Evolutionary conservation across 257 asterid species (phyloP).

Genomic region (Solanum acaule): DNA sequence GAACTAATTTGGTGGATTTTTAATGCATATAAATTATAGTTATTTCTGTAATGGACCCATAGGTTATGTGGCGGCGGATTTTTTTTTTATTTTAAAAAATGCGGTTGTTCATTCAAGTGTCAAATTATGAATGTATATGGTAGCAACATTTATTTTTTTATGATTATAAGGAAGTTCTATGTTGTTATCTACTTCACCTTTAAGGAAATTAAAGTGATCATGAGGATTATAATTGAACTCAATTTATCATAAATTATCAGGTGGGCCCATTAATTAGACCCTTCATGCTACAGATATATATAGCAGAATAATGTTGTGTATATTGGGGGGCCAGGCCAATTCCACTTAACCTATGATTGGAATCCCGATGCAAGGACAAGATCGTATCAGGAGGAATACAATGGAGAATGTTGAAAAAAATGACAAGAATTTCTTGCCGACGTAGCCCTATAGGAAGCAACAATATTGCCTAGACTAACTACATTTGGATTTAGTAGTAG

Average conservation of each 20-base stretch:
- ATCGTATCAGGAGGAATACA: slow-evolving; percentile 7
- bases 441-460: background rate
- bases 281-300: background rate
- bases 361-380: slow-evolving; percentile 6
- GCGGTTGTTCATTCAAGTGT: background rate
- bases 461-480: background rate
- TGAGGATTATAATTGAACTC: background rate
- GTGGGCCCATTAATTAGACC: background rate
- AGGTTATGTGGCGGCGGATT: background rate
- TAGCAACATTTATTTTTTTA: background rate
- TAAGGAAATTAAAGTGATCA: background rate
- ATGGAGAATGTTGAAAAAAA: background rate
- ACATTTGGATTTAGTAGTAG: background rate
- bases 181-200: background rate
- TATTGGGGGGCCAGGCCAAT: background rate
- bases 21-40: background rate
- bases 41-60: background rate
- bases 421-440: background rate
- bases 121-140: background rate
- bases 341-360: slow-evolving; percentile 8
- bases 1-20: background rate
- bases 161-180: background rate
- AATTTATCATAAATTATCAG: background rate
- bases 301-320: background rate
- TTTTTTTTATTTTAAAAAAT: background rate